Percentiles rank a stretch among this genome's conserved stretches.
Evolutionary conservation across 2,329 filamentous ascomycete species (phyloP).

Genomic region (Monilinia fructicola): DNA sequence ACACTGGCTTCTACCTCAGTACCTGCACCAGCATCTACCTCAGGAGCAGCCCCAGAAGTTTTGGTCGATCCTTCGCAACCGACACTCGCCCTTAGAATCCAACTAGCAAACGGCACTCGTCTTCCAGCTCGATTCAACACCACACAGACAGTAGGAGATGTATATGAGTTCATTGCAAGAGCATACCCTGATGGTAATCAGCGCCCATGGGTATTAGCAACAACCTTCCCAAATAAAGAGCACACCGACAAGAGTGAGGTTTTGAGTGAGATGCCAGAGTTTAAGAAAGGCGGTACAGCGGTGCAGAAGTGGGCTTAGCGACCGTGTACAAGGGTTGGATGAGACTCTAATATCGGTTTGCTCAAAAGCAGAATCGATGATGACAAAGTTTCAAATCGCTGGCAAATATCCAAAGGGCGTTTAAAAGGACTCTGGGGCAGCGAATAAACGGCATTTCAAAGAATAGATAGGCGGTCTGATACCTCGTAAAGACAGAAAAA

Average conservation of each 20-base stretch:
- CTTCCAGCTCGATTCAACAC: slow-evolving; percentile 81
- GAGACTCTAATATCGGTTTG: neutral
- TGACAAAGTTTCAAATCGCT: neutral
- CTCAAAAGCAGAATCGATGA: neutral
- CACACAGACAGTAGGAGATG: slow-evolving; percentile 71
- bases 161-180: slow-evolving; percentile 72
- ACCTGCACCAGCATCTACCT: slow-evolving; percentile 37
- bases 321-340: neutral
- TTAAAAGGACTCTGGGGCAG: slow-evolving; percentile 14
- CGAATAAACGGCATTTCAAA: neutral
- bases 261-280: slow-evolving; percentile 61
- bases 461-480: slow-evolving; percentile 7
- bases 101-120: slow-evolving; percentile 74
- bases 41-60: slow-evolving; percentile 41
- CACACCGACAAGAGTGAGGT: slow-evolving; percentile 64
- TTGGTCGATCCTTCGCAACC: slow-evolving; percentile 65
- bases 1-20: slow-evolving; percentile 43
- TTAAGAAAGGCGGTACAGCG: slow-evolving; percentile 64
- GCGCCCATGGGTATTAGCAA: slow-evolving; percentile 73
- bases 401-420: slow-evolving; percentile 11
- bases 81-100: slow-evolving; percentile 69
- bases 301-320: slow-evolving; percentile 54
- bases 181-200: slow-evolving; percentile 56
- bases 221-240: slow-evolving; percentile 81
- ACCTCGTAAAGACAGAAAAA: neutral